Percentiles rank a stretch among this genome's conserved stretches.
These are phyloP conservation scores for Rugosomyces carneus DNA, from an alignment of 1,284 basidiomycete species.

Conservation along the genomic window DNA sequence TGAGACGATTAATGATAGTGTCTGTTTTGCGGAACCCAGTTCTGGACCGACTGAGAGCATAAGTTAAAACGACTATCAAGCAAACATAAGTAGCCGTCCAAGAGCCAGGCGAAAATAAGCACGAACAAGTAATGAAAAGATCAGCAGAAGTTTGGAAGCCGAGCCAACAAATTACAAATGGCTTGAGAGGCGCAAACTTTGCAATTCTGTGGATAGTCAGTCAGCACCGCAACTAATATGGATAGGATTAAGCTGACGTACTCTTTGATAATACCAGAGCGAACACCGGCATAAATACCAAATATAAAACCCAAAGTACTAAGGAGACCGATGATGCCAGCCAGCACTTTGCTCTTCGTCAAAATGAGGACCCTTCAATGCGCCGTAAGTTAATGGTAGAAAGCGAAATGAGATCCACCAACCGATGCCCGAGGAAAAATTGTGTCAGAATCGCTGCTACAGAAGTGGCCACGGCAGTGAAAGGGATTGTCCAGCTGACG, in stretches of 20 bases:
- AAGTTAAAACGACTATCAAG: conserved; percentile 23
- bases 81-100: neutral
- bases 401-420: neutral
- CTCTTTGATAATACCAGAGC: conserved; percentile 29
- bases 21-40: conserved; percentile 39
- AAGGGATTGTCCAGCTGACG: conserved; percentile 34
- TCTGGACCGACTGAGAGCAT: conserved; percentile 27
- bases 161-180: conserved; percentile 32
- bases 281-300: conserved; percentile 29
- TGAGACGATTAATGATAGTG: conserved; percentile 34
- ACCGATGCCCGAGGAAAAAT: conserved; percentile 34
- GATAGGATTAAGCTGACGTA: conserved; percentile 16
- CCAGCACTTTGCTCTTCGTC: conserved; percentile 26
- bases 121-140: conserved; percentile 31
- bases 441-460: conserved; percentile 36
- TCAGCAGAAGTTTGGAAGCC: conserved; percentile 32
- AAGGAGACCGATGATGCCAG: conserved; percentile 23
- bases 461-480: conserved; percentile 34
- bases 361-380: conserved; percentile 23
- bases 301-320: conserved; percentile 29
- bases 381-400: neutral
- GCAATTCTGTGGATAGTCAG: conserved; percentile 16
- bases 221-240: neutral
- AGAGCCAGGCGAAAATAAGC: neutral
- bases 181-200: conserved; percentile 19